Evolutionary conservation across 352 stramenopile species (phyloP).

Genomic region (Globisporangium camurandrum): DNA sequence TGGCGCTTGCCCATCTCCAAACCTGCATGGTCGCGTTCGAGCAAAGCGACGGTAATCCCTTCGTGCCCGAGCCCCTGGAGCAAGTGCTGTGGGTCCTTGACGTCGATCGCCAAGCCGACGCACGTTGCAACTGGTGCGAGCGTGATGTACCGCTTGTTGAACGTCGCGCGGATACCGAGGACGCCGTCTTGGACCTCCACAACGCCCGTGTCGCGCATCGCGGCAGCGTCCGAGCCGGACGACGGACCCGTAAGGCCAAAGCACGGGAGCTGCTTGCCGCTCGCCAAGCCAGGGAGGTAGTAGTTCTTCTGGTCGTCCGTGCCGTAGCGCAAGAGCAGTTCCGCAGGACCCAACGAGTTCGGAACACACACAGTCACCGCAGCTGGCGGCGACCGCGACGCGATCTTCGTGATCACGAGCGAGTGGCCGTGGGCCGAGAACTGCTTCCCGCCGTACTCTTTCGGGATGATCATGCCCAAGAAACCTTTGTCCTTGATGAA

Average conservation of each 20-base stretch:
- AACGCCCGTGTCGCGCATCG: constrained; percentile 91
- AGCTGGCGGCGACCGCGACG: constrained; percentile 86
- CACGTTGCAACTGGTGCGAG: constrained; percentile 95
- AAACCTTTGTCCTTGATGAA: constrained; percentile 96
- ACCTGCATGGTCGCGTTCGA: constrained; percentile 93
- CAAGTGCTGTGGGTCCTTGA: constrained; percentile 93
- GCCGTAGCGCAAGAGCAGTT: constrained; percentile 94
- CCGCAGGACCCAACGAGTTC: constrained; percentile 95
- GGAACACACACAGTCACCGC: constrained; percentile 94
- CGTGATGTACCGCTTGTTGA: constrained; percentile 99
- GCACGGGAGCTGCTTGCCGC: constrained; percentile 95
- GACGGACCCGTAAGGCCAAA: constrained; percentile 95
- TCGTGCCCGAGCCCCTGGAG: constrained; percentile 90
- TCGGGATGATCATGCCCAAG: constrained; percentile 97
- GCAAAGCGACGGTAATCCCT: constrained; percentile 94
- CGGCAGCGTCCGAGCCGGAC: constrained; percentile 93
- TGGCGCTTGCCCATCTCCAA: constrained; percentile 94
- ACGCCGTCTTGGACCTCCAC: constrained; percentile 93
- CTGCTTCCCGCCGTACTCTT: constrained; percentile 91
- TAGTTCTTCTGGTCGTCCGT: constrained; percentile 95
- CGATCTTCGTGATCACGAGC: constrained; percentile 91
- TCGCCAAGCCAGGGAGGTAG: constrained; percentile 90
- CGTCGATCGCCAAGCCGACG: constrained; percentile 95
- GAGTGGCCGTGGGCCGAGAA: constrained; percentile 90
- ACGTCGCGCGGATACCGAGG: constrained; percentile 92